Conservation (phyloP, 1,284 basidiomycete species). For the Ustilago trichophora region DNA sequence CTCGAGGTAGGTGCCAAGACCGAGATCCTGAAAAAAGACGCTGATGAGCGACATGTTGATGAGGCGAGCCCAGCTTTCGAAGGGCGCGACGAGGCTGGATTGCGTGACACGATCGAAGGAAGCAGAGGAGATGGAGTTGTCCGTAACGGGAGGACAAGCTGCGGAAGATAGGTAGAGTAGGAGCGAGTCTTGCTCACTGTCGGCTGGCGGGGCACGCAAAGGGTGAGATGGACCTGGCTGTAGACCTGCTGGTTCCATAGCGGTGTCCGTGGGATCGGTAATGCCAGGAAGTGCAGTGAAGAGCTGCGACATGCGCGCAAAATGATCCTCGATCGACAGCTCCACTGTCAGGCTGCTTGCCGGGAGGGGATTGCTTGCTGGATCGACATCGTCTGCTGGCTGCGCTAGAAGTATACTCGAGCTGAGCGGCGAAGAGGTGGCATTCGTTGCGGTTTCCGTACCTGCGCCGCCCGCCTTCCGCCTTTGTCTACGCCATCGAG, state of each 20-base stretch:
- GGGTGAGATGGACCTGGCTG: no score
- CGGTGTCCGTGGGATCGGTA: background rate
- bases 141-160: conserved; percentile 5
- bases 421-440: conserved; percentile 7
- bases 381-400: background rate
- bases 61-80: conserved; percentile 49
- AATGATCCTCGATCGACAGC: conserved; percentile 6
- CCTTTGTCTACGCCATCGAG: conserved; percentile 30
- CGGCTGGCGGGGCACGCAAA: background rate
- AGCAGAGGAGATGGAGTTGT: conserved; percentile 11
- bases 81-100: conserved; percentile 28
- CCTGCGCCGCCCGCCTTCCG: conserved; percentile 3
- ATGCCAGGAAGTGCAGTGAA: conserved; percentile 29
- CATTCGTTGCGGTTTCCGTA: background rate
- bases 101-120: conserved; percentile 33
- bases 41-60: conserved; percentile 57
- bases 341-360: background rate
- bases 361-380: background rate
- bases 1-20: conserved; percentile 50
- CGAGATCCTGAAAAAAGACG: conserved; percentile 56
- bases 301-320: conserved; percentile 37
- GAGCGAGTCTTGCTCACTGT: conserved; percentile 7
- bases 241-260: background rate
- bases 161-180: conserved; percentile 31
- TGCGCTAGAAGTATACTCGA: conserved; percentile 1